These are phyloP conservation scores for Claviceps sp. DNA, from an alignment of 2,329 filamentous ascomycete species.

Conservation along the genomic window DNA sequence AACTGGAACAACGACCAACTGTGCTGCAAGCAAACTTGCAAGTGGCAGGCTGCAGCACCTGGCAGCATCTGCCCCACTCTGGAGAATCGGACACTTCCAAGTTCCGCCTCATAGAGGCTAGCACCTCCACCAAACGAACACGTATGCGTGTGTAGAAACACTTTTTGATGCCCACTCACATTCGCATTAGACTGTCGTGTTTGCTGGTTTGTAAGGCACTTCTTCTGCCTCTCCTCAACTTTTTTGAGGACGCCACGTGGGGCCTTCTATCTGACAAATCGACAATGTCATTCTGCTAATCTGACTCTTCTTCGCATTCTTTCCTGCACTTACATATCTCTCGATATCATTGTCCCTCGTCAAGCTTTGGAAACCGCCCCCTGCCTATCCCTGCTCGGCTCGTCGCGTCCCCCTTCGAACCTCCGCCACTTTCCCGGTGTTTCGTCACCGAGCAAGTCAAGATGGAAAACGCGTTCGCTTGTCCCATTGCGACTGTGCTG, in stretches of 20 bases:
- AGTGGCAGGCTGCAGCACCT: neutral
- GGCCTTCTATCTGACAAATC: slow-evolving; percentile 16
- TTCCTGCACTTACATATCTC: neutral
- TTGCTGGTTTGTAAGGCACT: neutral
- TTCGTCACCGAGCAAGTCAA: slow-evolving; percentile 8
- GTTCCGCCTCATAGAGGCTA: slow-evolving; percentile 3
- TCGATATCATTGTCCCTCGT: neutral
- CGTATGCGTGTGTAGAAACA: slow-evolving; percentile 11
- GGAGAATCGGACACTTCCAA: slow-evolving; percentile 1
- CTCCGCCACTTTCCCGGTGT: slow-evolving; percentile 3
- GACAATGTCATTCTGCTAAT: slow-evolving; percentile 14
- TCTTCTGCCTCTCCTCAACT: slow-evolving; percentile 5
- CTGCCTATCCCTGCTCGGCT: slow-evolving; percentile 1
- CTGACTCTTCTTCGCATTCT: neutral
- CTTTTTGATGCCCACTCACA: slow-evolving; percentile 7
- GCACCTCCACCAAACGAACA: slow-evolving; percentile 13
- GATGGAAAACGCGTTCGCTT: slow-evolving; percentile 53
- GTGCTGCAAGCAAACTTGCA: neutral
- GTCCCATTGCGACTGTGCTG: slow-evolving; percentile 44
- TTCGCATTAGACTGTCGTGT: neutral
- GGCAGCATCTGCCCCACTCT: slow-evolving; percentile 1
- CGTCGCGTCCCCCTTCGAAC: neutral
- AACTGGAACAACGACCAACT: neutral
- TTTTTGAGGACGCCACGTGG: slow-evolving; percentile 19
- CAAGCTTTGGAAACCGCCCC: neutral